Base-by-base conservation (phyloP, 2,329 filamentous ascomycete genomes). In the Septoria petroselini region DNA sequence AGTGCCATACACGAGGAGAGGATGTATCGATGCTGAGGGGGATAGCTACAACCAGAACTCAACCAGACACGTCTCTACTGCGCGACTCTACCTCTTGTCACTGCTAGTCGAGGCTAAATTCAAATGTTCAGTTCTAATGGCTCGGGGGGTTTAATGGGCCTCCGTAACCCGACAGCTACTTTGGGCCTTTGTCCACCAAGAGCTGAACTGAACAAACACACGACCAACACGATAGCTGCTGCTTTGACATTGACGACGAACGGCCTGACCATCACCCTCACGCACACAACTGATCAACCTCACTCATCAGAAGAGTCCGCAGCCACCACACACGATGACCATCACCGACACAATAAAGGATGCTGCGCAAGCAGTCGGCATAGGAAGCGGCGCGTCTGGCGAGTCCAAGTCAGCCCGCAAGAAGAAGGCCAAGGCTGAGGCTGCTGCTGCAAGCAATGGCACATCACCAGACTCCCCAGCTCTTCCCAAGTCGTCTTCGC, bases 371-470 rank as follows among this genome's bases (percentile, higher is more conserved):
- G 34, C 41, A 7, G 35, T 51, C 58, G 75, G 79, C 61, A 73
- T 76, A 58, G 76, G 78, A 63, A 68, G 77, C 61, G 80, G 86
- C 59, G 76, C 83, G 55, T 38, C 44, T 21, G 66, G 62, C 46
- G 74, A 77, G 64, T 75, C 73, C 48, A 77, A 76, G 70, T 73
- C 68, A 54, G 72, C 73, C 25, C 74, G 73, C 68, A 78, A 77
- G 74, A 60, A 57, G 59, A 59, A 55, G 50, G 49, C 69, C 58
- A 76, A 71, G 67, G 73, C 63, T 53, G 71, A 70, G 43, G 63
- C 64, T 35, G 65, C 64, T 35, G 65, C 63, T 48, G 61, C 58
- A 23, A 61, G 62, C 43, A 60, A 60, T 35, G 45, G 27, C 34
- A 57, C 65, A 29, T 54, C 41, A 19, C 51, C 49, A 38, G 30